These are phyloP conservation scores for Lachancea lanzarotensis DNA, from an alignment of 805 yeast genomes.

Conservation along the genomic window DNA sequence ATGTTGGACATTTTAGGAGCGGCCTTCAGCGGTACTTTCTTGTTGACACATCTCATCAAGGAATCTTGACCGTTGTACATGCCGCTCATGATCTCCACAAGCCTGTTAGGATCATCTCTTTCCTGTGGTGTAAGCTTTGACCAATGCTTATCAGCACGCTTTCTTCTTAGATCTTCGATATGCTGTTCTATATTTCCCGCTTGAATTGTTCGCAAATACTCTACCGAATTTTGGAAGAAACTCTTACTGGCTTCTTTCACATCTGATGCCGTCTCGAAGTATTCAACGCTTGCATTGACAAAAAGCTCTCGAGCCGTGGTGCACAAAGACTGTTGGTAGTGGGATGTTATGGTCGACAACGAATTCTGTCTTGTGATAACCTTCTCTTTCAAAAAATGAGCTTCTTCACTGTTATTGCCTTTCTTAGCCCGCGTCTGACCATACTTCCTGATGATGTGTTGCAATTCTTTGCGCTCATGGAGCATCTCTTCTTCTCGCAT, in stretches of 20 bases:
- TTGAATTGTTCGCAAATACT: slow-evolving; percentile 15
- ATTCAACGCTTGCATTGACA: slow-evolving; percentile 21
- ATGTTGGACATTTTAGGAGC: background rate
- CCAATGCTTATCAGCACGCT: slow-evolving; percentile 25
- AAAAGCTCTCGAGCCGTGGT: slow-evolving; percentile 22
- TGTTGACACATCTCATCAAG: slow-evolving; percentile 16
- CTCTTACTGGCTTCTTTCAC: slow-evolving; percentile 18
- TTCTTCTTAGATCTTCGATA: slow-evolving; percentile 20
- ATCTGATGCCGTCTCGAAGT: slow-evolving; percentile 21
- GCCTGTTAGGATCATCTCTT: slow-evolving; percentile 19
- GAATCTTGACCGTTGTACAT: slow-evolving; percentile 22
- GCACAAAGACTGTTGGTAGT: slow-evolving; percentile 22
- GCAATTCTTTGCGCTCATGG: slow-evolving; percentile 16
- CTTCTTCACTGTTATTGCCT: slow-evolving; percentile 23
- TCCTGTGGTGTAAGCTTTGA: slow-evolving; percentile 16
- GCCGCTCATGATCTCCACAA: slow-evolving; percentile 24
- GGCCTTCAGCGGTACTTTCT: slow-evolving; percentile 4
- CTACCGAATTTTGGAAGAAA: slow-evolving; percentile 19
- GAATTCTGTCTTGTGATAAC: slow-evolving; percentile 17
- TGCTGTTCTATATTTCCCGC: slow-evolving; percentile 16
- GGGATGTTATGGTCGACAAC: slow-evolving; percentile 14
- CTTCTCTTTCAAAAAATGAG: slow-evolving; percentile 19
- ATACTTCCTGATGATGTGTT: slow-evolving; percentile 16
- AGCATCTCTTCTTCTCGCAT: slow-evolving; percentile 23
- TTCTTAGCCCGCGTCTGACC: slow-evolving; percentile 15